Percentiles rank a stretch among this genome's conserved stretches.
Conservation (phyloP, 2,329 filamentous ascomycete species). For the Dactylella cylindrospora region DNA sequence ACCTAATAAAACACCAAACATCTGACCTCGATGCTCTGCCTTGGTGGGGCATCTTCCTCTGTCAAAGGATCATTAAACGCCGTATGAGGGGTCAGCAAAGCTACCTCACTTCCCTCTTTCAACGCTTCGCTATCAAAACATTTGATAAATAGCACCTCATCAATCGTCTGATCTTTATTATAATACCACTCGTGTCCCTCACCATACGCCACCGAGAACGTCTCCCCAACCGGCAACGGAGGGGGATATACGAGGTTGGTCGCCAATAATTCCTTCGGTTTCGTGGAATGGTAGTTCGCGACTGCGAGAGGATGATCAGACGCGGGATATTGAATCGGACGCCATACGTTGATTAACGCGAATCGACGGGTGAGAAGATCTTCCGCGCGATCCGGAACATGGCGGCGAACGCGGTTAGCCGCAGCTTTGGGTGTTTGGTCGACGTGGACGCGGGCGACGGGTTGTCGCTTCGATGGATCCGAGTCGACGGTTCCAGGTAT, state of each 20-base stretch:
- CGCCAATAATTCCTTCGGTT: conserved; percentile 61
- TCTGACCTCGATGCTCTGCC: conserved; percentile 88
- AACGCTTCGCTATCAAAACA: conserved; percentile 66
- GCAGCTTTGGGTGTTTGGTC: conserved; percentile 69
- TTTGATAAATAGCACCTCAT: conserved; percentile 73
- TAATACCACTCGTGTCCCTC: conserved; percentile 73
- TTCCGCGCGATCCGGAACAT: conserved; percentile 60
- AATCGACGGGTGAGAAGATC: conserved; percentile 61
- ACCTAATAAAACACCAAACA: conserved; percentile 62
- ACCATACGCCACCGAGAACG: conserved; percentile 67
- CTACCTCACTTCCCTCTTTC: conserved; percentile 33
- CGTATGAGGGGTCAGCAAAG: conserved; percentile 62
- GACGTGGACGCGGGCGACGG: conserved; percentile 70
- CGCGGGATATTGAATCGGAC: conserved; percentile 65
- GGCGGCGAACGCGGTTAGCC: conserved; percentile 63
- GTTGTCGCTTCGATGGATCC: conserved; percentile 59
- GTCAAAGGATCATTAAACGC: conserved; percentile 78
- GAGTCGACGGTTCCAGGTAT: conserved; percentile 51
- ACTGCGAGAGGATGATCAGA: conserved; percentile 69
- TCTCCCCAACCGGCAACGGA: conserved; percentile 64
- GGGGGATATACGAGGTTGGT: conserved; percentile 66
- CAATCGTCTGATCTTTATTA: conserved; percentile 72
- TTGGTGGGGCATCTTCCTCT: conserved; percentile 66
- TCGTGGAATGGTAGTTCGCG: conserved; percentile 64
- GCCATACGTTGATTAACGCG: conserved; percentile 72